phyloP scores from a whole-genome alignment of 208 protist genomes.

The Trypanosoma caninum region DNA sequence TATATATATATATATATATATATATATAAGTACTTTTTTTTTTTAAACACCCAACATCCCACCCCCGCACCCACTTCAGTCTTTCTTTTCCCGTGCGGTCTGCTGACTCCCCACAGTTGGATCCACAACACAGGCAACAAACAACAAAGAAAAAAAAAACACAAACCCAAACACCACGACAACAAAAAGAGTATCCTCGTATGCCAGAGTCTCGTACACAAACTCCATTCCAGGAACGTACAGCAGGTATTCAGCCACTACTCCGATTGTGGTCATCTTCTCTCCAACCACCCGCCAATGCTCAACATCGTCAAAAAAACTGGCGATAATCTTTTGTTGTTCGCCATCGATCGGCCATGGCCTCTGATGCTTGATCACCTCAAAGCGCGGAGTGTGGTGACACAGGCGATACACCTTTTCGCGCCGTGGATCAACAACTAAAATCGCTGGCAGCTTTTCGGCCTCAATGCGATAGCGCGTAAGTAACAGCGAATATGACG shows the following conservation, averaged over 20 bases:
- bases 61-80: conserved; percentile 17
- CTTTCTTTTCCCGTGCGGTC: conserved; percentile 14
- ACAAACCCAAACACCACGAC: conserved; percentile 40
- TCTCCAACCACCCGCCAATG: conserved; percentile 42
- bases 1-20: no score
- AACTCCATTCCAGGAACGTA: conserved; percentile 44
- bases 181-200: conserved; percentile 75
- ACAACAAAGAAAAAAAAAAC: conserved; percentile 50
- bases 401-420: conserved; percentile 65
- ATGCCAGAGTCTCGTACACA: conserved; percentile 52
- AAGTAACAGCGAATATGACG: conserved; percentile 44
- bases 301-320: conserved; percentile 60
- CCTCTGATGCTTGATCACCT: conserved; percentile 50
- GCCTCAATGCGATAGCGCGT: conserved; percentile 50
- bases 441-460: conserved; percentile 62
- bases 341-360: conserved; percentile 66
- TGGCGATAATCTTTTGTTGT: conserved; percentile 50
- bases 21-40: conserved; percentile 20
- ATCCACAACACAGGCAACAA: conserved; percentile 54
- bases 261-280: conserved; percentile 54
- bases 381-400: conserved; percentile 51
- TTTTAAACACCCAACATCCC: not conserved
- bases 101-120: conserved; percentile 41
- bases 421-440: conserved; percentile 72
- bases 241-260: conserved; percentile 54